phyloP scores from a whole-genome alignment of 75 land plant species.

The Selaginella moellendorffii region DNA sequence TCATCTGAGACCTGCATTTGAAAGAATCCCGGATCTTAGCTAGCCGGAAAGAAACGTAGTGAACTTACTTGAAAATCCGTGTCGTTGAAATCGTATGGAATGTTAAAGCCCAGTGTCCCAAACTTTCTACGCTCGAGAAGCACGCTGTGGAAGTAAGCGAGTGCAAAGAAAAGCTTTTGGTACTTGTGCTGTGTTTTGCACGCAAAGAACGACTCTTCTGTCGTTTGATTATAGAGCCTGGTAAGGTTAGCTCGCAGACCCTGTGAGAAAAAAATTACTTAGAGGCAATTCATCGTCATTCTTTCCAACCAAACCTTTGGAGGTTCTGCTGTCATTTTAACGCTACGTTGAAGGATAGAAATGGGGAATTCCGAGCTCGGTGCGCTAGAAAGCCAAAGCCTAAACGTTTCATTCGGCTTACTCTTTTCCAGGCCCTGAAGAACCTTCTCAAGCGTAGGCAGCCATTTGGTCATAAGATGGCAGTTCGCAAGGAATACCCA shows the following conservation, averaged over 20 bases:
- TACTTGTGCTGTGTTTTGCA: conserved; percentile 26
- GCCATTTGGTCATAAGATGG: conserved; percentile 28
- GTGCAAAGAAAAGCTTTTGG: conserved; percentile 23
- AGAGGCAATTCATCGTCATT: not conserved
- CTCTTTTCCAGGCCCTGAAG: conserved; percentile 21
- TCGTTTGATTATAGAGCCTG: conserved; percentile 17
- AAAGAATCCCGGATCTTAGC: no score
- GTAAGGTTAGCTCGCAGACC: conserved; percentile 22
- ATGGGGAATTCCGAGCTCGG: conserved; percentile 25
- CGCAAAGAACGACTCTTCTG: conserved; percentile 21
- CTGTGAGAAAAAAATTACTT: conserved; percentile 1
- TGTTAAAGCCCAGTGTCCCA: conserved; percentile 23
- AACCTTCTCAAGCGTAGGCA: conserved; percentile 22
- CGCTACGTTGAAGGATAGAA: conserved; percentile 23
- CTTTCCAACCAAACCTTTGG: conserved; percentile 12
- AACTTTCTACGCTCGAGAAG: conserved; percentile 23
- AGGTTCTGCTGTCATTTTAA: conserved; percentile 30
- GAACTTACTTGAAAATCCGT: conserved; percentile 23
- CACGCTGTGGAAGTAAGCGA: conserved; percentile 28
- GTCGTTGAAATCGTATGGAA: conserved; percentile 27
- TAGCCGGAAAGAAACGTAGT: no score
- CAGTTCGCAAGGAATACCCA: conserved; percentile 28
- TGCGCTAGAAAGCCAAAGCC: conserved; percentile 26
- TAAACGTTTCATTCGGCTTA: conserved; percentile 17
- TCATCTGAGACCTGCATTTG: conserved; percentile 21